These are phyloP conservation scores for Macrophomina phaseolina DNA, from an alignment of 2,329 filamentous ascomycete genomes.

Conservation along the genomic window DNA sequence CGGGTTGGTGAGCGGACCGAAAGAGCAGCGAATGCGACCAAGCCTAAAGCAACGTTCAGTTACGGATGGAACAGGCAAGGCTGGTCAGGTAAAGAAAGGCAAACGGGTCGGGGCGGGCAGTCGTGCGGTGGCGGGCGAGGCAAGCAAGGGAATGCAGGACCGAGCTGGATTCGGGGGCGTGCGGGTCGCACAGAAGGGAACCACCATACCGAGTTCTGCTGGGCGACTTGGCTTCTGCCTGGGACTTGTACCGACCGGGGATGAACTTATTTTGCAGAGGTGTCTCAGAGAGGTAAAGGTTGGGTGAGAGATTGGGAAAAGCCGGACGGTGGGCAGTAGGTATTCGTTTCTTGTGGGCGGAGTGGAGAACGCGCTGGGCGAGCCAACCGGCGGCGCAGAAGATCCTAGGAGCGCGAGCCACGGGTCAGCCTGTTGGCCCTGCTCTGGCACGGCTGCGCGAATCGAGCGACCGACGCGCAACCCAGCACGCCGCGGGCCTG, in stretches of 20 bases:
- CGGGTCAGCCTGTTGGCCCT: constrained; percentile 26
- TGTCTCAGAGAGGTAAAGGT: constrained; percentile 49
- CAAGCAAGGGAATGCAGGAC: constrained; percentile 43
- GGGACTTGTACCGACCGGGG: constrained; percentile 29
- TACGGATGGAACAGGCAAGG: constrained; percentile 30
- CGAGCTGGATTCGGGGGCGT: constrained; percentile 25
- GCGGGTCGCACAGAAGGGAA: constrained; percentile 27
- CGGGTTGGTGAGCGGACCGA: constrained; percentile 25
- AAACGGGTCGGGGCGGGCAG: constrained; percentile 33
- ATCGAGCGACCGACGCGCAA: constrained; percentile 26
- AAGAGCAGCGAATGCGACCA: constrained; percentile 27
- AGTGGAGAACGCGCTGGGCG: constrained; percentile 24
- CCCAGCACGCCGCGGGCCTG: constrained; percentile 21
- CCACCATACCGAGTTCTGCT: constrained; percentile 25
- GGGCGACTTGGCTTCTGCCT: constrained; percentile 28
- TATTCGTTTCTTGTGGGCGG: constrained; percentile 35
- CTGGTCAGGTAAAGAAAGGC: constrained; percentile 40
- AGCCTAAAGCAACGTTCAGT: constrained; percentile 29
- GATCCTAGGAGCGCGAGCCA: constrained; percentile 28
- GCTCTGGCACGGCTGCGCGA: constrained; percentile 25
- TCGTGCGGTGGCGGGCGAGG: constrained; percentile 37
- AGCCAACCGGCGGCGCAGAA: constrained; percentile 28
- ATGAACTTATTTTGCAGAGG: constrained; percentile 32
- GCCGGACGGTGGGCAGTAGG: constrained; percentile 43
- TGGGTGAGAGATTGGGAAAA: constrained; percentile 47